Conservation (phyloP, 2,329 filamentous ascomycete species). For the Stachybotrys elegans region DNA sequence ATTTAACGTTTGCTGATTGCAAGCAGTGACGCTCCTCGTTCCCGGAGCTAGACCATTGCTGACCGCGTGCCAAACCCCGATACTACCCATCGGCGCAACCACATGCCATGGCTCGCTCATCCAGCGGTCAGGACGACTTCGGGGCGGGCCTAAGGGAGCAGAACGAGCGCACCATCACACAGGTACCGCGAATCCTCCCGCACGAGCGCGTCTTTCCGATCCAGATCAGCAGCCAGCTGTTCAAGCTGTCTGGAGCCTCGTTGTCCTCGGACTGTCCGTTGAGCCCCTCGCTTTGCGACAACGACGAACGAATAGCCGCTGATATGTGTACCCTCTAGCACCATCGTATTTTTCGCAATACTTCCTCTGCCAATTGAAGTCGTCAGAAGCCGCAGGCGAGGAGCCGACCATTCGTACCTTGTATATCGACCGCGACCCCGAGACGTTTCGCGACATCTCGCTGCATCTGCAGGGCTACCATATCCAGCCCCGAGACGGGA, state of each 20-base stretch:
- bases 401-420: constrained; percentile 65
- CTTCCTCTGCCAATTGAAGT: constrained; percentile 75
- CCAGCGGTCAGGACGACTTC: too few species aligned
- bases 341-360: constrained; percentile 96
- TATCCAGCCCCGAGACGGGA: constrained; percentile 72
- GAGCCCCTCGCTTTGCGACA: too few species aligned
- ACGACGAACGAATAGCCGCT: too few species aligned
- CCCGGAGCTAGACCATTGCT: too few species aligned
- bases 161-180: too few species aligned
- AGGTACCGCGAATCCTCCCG: constrained; percentile 56
- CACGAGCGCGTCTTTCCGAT: constrained; percentile 71
- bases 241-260: constrained; percentile 68
- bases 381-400: constrained; percentile 55
- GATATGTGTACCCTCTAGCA: too few species aligned
- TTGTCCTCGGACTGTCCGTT: constrained; percentile 66
- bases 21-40: too few species aligned
- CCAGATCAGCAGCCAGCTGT: constrained; percentile 67
- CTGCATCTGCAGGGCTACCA: constrained; percentile 91
- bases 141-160: too few species aligned
- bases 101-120: too few species aligned
- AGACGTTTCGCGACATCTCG: constrained; percentile 83
- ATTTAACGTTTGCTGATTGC: too few species aligned
- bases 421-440: constrained; percentile 91
- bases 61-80: too few species aligned
- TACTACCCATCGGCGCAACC: too few species aligned